These are phyloP conservation scores for Diaporthe citri DNA, from an alignment of 2,329 filamentous ascomycete species.

Conservation along the genomic window DNA sequence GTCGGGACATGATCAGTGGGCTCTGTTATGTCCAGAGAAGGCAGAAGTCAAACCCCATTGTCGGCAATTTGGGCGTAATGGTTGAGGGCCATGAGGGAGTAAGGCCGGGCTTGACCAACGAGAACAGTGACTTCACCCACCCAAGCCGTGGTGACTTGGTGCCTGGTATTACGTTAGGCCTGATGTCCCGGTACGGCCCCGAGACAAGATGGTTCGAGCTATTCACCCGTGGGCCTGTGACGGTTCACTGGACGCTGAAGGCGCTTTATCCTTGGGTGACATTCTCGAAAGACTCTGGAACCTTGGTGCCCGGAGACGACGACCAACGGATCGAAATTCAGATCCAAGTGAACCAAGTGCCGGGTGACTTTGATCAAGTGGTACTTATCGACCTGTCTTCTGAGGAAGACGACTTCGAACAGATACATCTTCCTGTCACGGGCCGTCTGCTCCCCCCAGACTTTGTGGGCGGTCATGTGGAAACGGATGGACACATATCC, in stretches of 20 bases:
- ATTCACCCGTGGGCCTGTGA: conserved; percentile 54
- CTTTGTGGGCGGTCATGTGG: conserved; percentile 59
- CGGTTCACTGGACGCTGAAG: conserved; percentile 58
- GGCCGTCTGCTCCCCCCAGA: conserved; percentile 51
- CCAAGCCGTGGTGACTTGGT: conserved; percentile 53
- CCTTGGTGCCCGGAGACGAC: conserved; percentile 51
- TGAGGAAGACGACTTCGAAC: conserved; percentile 53
- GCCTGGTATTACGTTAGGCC: conserved; percentile 43
- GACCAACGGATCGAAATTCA: conserved; percentile 60
- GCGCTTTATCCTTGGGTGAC: conserved; percentile 63
- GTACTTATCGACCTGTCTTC: conserved; percentile 50
- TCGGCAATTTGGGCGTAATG: conserved; percentile 66
- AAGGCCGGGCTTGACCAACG: conserved; percentile 57
- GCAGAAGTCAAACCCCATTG: conserved; percentile 63
- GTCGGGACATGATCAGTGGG: conserved; percentile 67
- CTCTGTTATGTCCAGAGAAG: conserved; percentile 64
- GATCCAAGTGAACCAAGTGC: conserved; percentile 60
- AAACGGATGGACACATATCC: conserved; percentile 55
- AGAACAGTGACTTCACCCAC: conserved; percentile 65
- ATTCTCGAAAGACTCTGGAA: conserved; percentile 53
- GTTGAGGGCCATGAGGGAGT: conserved; percentile 58
- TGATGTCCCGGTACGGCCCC: conserved; percentile 41
- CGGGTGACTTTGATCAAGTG: conserved; percentile 47
- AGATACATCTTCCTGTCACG: conserved; percentile 45
- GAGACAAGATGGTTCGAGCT: conserved; percentile 58